Evolutionary conservation across 768 basidiomycete genomes (phyloP), one percentile per base, ranked within the genome.

Genomic region (Mycena capillaripes): DNA sequence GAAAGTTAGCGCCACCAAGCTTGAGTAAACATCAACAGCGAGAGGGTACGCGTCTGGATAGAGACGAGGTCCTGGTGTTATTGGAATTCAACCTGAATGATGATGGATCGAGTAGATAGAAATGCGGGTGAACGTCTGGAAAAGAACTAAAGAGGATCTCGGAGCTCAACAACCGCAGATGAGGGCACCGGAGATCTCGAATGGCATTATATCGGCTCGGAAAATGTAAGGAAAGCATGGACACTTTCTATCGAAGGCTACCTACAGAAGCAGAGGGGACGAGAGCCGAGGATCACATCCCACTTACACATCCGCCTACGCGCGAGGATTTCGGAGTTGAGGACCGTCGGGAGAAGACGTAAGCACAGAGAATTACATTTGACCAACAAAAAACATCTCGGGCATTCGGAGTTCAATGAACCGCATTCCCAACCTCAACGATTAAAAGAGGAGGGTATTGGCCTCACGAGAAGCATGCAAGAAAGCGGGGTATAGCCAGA

Each of bases 71-170:
- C 50, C 50, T 53, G 50, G 50, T 53, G 23, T 25, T 53, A 53
- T 53, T 53, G n/a, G 50, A 53, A 53, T 53, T 25, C 25, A 53
- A 53, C 50, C 50, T 53, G 25, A 53, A 27, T 53, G 50, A 53
- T 17, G 50, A 53, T 53, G 50, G 50, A 53, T 53, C 25, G 11
- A 53, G 50, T 53, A 4, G n/a, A 53, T 27, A 53, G 50, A 53
- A 53, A 53, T 53, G 50, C 50, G 25, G n/a, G 21, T 53, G 50
- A 53, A 53, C 50, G 27, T 53, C 50, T 53, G 50, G 50, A 25
- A 53, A 53, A 53, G 50, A 53, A 53, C 50, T 23, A 53, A 53
- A 53, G 50, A 53, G n/a, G 50, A 53, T 53, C 50, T 25, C 50
- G 50, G 50, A 53, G 50, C 25, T 53, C 50, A 53, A 53, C 50